Evolutionary conservation across 2,329 filamentous ascomycete species (phyloP), one percentile per base, ranked within the genome.

Genomic region (Diaporthe destruens): DNA sequence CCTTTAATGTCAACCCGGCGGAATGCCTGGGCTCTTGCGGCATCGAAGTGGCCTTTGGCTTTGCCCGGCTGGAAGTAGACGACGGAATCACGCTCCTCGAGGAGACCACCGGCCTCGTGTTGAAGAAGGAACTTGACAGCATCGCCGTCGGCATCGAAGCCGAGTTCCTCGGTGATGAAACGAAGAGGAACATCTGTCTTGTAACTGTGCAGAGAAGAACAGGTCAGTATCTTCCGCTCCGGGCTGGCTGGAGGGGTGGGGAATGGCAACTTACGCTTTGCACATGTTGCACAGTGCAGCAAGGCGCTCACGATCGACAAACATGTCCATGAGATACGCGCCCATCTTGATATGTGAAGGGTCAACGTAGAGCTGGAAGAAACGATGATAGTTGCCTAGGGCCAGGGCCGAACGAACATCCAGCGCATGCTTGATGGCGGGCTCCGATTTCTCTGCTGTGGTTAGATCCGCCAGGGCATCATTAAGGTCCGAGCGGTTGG

Each of bases 391-490:
- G 85, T 98, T 98, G 78, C 95, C 95, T 81, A 97, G 87, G 67
- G 96, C 96, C 80, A 98, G 86, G 63, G 96, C 94, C 69, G 96
- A 97, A 78, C 96, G 94, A 75, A 98, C 95, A 77, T 93, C 89
- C 78, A 99, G 86, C 51, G 96, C 96, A 85, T 99, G 96, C 84
- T 94, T 94, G 81, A 99, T 93, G 74, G 94, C 89, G 75, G 83
- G 85, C 82, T 96, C 92, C 83, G 91, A 87, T 87, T 98, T 98
- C 86, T 98, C 96, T 95, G 94, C 91, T 89, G 92, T 85, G 84
- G 96, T 98, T 96, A 99, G 93, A 93, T 98, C 96, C 89, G 95
- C 95, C 87, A 99, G 90, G 81, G 96, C 92, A 88, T 98, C 95
- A 89, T 98, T 98, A 89, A 99, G 93, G 84, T 96, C 95, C 84